Evolutionary conservation across 768 basidiomycete species (phyloP).

Genomic region (Leccinum pellstonianum): DNA sequence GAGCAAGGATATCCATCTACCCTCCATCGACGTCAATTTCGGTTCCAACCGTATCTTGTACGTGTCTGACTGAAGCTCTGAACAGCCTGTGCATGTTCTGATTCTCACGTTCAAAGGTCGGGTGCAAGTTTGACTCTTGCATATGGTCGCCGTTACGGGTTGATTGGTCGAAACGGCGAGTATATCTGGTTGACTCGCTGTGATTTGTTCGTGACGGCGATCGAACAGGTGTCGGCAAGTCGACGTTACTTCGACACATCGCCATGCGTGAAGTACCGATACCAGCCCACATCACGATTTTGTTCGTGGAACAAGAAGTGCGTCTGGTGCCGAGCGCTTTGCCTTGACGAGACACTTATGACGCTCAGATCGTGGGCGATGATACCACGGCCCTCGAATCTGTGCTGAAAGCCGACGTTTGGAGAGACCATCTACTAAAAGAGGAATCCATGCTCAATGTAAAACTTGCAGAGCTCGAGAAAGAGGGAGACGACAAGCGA

Average conservation of each 20-base stretch:
- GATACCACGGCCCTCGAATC: constrained; percentile 91
- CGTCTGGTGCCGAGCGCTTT: constrained; percentile 9
- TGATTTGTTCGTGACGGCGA: background rate
- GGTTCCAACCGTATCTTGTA: constrained; percentile 92
- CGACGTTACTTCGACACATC: constrained; percentile 90
- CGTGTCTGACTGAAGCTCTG: constrained; percentile 11
- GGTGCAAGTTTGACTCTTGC: constrained; percentile 86
- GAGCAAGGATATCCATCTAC: constrained; percentile 95
- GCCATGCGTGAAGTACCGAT: constrained; percentile 94
- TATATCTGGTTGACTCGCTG: background rate
- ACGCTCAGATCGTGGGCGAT: constrained; percentile 78
- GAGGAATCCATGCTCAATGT: constrained; percentile 80
- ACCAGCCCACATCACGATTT: constrained; percentile 91
- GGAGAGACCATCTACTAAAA: constrained; percentile 88
- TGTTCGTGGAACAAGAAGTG: constrained; percentile 98
- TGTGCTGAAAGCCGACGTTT: constrained; percentile 99
- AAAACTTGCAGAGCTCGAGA: constrained; percentile 68
- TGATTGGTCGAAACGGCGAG: constrained; percentile 85
- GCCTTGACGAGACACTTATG: background rate
- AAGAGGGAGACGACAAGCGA: constrained; percentile 72
- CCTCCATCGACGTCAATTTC: constrained; percentile 94
- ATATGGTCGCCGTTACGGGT: constrained; percentile 85
- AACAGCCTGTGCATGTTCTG: constrained; percentile 4
- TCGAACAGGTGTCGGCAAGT: constrained; percentile 84
- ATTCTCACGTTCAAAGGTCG: constrained; percentile 44